Evolutionary conservation across 192 early-diverging fungal genomes (phyloP).

Genomic region (Coemansia furcata): DNA sequence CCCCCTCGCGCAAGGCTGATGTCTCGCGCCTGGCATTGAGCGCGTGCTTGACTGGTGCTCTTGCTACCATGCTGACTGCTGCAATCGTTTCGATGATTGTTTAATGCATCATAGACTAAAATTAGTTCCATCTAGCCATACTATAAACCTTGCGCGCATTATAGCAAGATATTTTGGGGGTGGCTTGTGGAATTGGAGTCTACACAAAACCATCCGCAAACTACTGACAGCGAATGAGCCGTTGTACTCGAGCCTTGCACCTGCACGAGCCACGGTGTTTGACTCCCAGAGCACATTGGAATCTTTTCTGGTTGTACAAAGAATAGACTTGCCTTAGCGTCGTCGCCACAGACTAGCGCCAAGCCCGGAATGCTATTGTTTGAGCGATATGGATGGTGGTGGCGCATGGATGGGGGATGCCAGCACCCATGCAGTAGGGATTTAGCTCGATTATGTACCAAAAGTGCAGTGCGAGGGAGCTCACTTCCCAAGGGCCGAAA

Average conservation of each 20-base stretch:
- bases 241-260: no score
- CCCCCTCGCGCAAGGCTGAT: conserved; percentile 68
- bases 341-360: background rate
- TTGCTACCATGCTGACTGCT: conserved; percentile 77
- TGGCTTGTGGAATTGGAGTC: no score
- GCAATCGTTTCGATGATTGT: conserved; percentile 76
- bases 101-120: conserved; percentile 1
- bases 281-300: no score
- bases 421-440: background rate
- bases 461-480: background rate
- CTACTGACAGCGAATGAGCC: no score
- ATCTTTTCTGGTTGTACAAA: no score
- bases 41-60: conserved; percentile 75
- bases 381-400: background rate
- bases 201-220: no score
- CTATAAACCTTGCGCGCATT: no score
- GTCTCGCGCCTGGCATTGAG: conserved; percentile 71
- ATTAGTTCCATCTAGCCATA: no score
- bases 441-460: background rate
- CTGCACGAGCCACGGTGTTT: no score
- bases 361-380: background rate
- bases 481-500: background rate
- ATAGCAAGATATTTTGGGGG: no score
- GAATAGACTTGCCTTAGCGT: no score
- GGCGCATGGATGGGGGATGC: background rate